These are phyloP conservation scores for Trichoderma aggressivum DNA, from an alignment of 2,329 filamentous ascomycete genomes.

Conservation along the genomic window DNA sequence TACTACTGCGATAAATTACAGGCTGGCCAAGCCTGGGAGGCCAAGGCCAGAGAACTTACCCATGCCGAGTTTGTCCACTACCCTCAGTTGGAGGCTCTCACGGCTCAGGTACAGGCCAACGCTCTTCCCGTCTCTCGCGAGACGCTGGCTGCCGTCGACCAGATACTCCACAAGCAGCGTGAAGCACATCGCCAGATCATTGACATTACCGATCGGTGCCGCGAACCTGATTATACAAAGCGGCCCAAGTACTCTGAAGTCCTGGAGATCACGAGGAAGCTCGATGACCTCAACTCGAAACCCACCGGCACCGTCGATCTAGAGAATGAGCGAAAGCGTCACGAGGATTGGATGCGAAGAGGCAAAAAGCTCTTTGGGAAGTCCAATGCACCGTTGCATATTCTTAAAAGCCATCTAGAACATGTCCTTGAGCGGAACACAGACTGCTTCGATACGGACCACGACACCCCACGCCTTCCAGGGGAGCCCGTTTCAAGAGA, in stretches of 20 bases:
- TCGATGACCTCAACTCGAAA: constrained; percentile 89
- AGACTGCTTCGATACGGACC: constrained; percentile 83
- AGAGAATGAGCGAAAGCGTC: constrained; percentile 88
- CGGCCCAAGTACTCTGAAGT: constrained; percentile 87
- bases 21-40: constrained; percentile 83
- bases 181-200: constrained; percentile 89
- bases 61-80: constrained; percentile 90
- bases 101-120: constrained; percentile 68
- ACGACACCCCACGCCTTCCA: constrained; percentile 82
- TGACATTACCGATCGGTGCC: constrained; percentile 74
- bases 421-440: constrained; percentile 86
- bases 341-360: constrained; percentile 98
- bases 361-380: constrained; percentile 98
- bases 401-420: constrained; percentile 90
- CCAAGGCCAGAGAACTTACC: constrained; percentile 88
- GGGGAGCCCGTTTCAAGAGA: constrained; percentile 90
- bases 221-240: constrained; percentile 69
- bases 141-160: constrained; percentile 78
- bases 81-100: constrained; percentile 88
- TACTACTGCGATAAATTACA: constrained; percentile 73
- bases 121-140: constrained; percentile 77
- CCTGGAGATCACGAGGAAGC: constrained; percentile 79
- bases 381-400: constrained; percentile 93
- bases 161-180: constrained; percentile 91
- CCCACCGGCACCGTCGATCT: constrained; percentile 87